Evolutionary conservation across 495 filamentous ascomycete genomes (phyloP), one percentile per base, ranked within the genome.

Genomic region (Usnea hakonensis): DNA sequence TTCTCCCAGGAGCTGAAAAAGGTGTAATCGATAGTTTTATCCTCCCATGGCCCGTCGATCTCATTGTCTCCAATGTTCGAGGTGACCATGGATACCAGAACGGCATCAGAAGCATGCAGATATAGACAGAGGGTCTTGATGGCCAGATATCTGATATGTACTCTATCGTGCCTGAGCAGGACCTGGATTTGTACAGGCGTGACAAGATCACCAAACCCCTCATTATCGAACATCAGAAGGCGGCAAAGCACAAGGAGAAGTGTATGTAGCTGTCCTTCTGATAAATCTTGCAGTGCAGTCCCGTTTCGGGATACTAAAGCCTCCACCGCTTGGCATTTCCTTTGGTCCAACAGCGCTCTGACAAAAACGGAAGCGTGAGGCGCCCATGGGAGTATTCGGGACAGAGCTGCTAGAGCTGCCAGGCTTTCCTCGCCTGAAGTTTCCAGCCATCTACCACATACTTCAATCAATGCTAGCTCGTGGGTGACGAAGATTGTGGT

Each of bases 1-100:
- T 90, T 85, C 72, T 96, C 91, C 79, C 91, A 89, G 50, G 97
- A 71, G 43, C 84, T 83, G 52, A 97, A 77, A 71, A 95, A 93
- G 33, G 85, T 81, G 75, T 93, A 97, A 71, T 97, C 91, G 46
- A 95, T 85, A 44, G 70, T 70, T 58, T 79, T 81, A 26, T 85
- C 90, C 71, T 99, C 95, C 81, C 88, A 89, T 26, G 81, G 73
- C 3, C 85, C 90, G 63, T 79, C 65, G 33, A 94, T 79, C 23
- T 81, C 76, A 48, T 83, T 83, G 53, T 78, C 67, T 16, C 81
- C 82, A 32, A 90, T 75, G 74, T 93, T 78, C 65, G 79, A 75
- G 55, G 75, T 71, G 43, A 95, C 70, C 73, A 95, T 87, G 26
- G 81, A 80, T 65, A 91, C 83, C 55, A 87, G 78, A 36, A 88